Evolutionary conservation across 306 rosid species (phyloP).

Genomic region (Hippophae tibetana): DNA sequence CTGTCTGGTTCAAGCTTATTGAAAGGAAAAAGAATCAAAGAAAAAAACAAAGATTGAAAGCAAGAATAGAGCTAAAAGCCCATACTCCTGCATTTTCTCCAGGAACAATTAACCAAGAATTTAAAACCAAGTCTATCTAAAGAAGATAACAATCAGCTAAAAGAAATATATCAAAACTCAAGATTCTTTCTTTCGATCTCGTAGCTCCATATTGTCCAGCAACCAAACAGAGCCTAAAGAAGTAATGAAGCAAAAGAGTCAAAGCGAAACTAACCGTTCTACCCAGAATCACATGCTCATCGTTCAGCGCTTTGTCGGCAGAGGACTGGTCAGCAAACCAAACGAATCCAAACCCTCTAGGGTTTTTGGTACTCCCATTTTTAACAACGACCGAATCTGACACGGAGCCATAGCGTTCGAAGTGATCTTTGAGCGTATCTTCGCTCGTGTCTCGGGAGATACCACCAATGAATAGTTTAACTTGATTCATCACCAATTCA

Average conservation of each 20-base stretch:
- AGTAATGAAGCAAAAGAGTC: neutral
- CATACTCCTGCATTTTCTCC: neutral
- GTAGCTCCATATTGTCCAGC: neutral
- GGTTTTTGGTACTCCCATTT: conserved; percentile 37
- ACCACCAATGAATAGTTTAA: conserved; percentile 55
- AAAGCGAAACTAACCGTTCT: conserved; percentile 26
- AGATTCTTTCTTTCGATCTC: neutral
- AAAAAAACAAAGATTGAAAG: neutral
- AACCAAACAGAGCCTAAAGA: neutral
- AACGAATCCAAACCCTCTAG: conserved; percentile 82
- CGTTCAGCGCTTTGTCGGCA: conserved; percentile 48
- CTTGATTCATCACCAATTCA: conserved; percentile 17
- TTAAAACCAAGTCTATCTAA: too few relatives aligned
- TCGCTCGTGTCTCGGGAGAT: conserved; percentile 53
- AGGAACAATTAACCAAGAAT: too few relatives aligned
- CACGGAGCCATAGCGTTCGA: conserved; percentile 43
- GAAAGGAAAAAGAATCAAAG: neutral
- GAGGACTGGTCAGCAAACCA: conserved; percentile 47
- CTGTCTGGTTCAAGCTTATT: neutral
- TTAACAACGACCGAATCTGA: conserved; percentile 33
- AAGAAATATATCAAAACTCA: neutral
- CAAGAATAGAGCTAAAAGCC: neutral
- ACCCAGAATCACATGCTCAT: conserved; percentile 43
- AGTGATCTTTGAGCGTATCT: conserved; percentile 34
- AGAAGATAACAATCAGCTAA: too few relatives aligned